Evolutionary conservation across 1,284 basidiomycete species (phyloP).

Genomic region (Coniferiporia sulphurascens): DNA sequence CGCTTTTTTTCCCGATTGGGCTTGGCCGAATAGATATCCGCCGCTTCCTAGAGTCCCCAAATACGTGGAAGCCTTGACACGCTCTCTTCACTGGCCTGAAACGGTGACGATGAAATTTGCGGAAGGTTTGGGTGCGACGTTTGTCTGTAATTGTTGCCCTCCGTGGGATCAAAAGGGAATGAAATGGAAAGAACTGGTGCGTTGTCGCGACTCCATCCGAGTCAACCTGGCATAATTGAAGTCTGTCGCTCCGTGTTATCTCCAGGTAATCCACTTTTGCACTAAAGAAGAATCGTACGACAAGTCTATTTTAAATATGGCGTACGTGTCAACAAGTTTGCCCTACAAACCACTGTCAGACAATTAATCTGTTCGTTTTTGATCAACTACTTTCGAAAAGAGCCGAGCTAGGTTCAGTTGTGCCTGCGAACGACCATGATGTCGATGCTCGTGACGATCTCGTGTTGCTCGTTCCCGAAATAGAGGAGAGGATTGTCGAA

Average conservation of each 20-base stretch:
- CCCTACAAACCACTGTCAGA: too few species aligned
- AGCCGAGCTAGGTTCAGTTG: neutral
- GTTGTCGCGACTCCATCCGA: neutral
- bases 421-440: neutral
- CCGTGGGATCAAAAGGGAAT: neutral
- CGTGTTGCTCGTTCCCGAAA: too few species aligned
- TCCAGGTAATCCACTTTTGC: neutral
- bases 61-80: neutral
- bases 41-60: neutral
- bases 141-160: neutral
- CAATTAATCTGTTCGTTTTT: too few species aligned
- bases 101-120: neutral
- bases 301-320: too few species aligned
- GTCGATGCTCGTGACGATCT: too few species aligned
- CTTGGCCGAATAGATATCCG: neutral
- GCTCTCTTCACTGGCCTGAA: neutral
- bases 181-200: conserved; percentile 1
- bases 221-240: neutral
- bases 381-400: too few species aligned
- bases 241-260: neutral
- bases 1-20: neutral
- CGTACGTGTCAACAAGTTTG: too few species aligned
- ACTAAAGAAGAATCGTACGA: neutral
- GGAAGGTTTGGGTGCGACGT: neutral
- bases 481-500: too few species aligned